These are phyloP conservation scores for Senna tora DNA, from an alignment of 306 rosid species.

Conservation along the genomic window DNA sequence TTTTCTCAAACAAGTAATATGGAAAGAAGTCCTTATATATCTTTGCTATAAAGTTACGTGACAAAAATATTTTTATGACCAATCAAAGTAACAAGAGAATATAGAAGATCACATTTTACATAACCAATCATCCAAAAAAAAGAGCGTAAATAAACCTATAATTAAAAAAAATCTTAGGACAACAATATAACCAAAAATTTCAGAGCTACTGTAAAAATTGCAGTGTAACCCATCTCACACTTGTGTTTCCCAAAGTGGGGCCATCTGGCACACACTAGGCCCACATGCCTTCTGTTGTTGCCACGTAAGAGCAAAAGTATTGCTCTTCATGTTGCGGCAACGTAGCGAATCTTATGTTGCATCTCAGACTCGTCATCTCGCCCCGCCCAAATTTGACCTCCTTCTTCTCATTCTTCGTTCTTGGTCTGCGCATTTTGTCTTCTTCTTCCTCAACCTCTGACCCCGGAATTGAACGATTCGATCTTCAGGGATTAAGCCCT, in stretches of 20 bases:
- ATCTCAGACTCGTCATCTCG: slow-evolving; percentile 32
- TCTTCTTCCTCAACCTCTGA: not conserved
- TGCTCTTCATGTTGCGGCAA: slow-evolving; percentile 46
- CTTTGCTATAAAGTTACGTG: too few relatives aligned
- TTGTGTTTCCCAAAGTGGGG: not conserved
- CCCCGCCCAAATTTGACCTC: slow-evolving; percentile 60
- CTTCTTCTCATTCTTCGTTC: not conserved
- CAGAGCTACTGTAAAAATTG: not conserved
- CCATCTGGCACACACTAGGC: not conserved
- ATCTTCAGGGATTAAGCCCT: slow-evolving; percentile 30
- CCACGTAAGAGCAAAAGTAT: slow-evolving; percentile 23
- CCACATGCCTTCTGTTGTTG: not conserved
- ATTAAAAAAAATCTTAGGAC: too few relatives aligned
- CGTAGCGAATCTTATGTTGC: slow-evolving; percentile 33
- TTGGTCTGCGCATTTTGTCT: not conserved
- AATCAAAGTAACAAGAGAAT: too few relatives aligned
- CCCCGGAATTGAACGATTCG: not conserved
- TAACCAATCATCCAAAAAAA: too few relatives aligned
- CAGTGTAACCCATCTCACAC: not conserved
- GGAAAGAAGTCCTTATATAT: too few relatives aligned
- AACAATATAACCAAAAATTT: too few relatives aligned
- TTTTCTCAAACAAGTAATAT: too few relatives aligned
- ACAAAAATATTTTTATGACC: too few relatives aligned
- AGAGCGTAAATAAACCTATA: too few relatives aligned
- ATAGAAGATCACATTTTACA: too few relatives aligned